Percentiles rank a stretch among this genome's conserved stretches.
Evolutionary conservation across 2,329 filamentous ascomycete species (phyloP).

Genomic region (Scleromitrula shiraiana): DNA sequence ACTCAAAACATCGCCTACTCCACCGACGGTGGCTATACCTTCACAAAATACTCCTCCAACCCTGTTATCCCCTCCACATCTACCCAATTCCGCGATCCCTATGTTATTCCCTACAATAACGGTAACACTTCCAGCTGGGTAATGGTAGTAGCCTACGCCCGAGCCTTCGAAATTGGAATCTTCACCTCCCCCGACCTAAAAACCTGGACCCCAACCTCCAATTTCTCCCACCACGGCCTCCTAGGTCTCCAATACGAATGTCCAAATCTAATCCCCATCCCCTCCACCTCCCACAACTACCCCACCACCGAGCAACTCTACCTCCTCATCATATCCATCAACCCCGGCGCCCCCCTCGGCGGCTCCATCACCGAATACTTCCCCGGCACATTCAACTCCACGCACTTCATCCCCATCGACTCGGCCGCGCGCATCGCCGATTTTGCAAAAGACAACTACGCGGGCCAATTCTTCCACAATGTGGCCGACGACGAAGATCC

Average conservation of each 20-base stretch:
- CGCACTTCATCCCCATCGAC: constrained; percentile 45
- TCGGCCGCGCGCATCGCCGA: constrained; percentile 36
- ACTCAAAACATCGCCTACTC: constrained; percentile 56
- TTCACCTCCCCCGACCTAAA: constrained; percentile 52
- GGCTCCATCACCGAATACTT: constrained; percentile 50
- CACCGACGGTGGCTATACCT: constrained; percentile 52
- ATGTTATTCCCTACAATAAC: constrained; percentile 50
- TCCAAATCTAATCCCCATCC: constrained; percentile 52
- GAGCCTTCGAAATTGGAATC: constrained; percentile 51
- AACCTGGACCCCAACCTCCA: constrained; percentile 49
- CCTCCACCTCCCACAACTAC: constrained; percentile 31
- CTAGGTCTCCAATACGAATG: constrained; percentile 40
- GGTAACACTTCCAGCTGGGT: too few species aligned
- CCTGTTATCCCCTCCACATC: constrained; percentile 44
- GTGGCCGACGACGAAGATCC: constrained; percentile 30
- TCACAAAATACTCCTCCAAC: constrained; percentile 50
- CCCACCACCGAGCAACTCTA: constrained; percentile 30
- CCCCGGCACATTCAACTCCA: constrained; percentile 55
- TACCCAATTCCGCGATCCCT: constrained; percentile 57
- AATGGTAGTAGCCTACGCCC: constrained; percentile 46
- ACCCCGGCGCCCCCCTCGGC: constrained; percentile 48
- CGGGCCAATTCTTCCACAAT: constrained; percentile 47
- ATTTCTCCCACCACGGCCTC: constrained; percentile 50
- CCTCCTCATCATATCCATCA: constrained; percentile 45
- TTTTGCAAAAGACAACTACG: constrained; percentile 47